These are phyloP conservation scores for Monosporascus sp. DNA, from an alignment of 2,329 filamentous ascomycete genomes.

Conservation along the genomic window DNA sequence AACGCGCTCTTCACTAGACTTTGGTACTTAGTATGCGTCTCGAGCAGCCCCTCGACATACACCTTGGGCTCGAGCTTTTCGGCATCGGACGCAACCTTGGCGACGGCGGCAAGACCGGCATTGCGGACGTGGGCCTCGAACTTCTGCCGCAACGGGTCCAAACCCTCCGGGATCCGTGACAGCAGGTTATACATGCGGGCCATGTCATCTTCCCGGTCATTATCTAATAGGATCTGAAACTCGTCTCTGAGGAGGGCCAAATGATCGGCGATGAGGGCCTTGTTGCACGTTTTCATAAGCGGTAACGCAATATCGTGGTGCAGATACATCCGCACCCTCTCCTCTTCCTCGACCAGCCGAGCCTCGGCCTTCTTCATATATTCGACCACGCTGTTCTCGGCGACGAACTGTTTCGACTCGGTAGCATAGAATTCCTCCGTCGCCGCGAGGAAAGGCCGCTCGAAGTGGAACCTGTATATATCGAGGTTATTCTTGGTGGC, in stretches of 20 bases:
- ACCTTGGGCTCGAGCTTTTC: conserved; percentile 93
- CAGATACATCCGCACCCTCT: conserved; percentile 85
- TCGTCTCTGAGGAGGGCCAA: conserved; percentile 83
- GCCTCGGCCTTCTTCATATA: conserved; percentile 99
- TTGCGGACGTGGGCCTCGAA: conserved; percentile 93
- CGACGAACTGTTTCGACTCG: conserved; percentile 90
- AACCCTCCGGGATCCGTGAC: conserved; percentile 80
- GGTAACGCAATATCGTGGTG: conserved; percentile 82
- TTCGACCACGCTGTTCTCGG: conserved; percentile 95
- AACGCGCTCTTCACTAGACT: conserved; percentile 89
- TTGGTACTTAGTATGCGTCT: conserved; percentile 91
- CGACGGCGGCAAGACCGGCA: conserved; percentile 79
- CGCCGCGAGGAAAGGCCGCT: conserved; percentile 82
- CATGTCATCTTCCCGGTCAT: conserved; percentile 92
- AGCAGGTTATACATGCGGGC: conserved; percentile 93
- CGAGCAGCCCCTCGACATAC: conserved; percentile 90
- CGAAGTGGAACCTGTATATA: conserved; percentile 89
- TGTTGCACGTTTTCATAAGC: conserved; percentile 82
- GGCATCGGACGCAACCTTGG: conserved; percentile 83
- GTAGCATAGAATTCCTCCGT: conserved; percentile 83
- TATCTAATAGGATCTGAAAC: conserved; percentile 89
- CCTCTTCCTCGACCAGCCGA: conserved; percentile 86
- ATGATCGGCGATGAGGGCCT: conserved; percentile 85
- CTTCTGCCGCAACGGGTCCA: conserved; percentile 78
- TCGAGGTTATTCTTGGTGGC: conserved; percentile 91